Percentiles rank a stretch among this genome's conserved stretches.
These are phyloP conservation scores for Tetraselmis chui DNA, from an alignment of 139 green algal species.

Conservation along the genomic window DNA sequence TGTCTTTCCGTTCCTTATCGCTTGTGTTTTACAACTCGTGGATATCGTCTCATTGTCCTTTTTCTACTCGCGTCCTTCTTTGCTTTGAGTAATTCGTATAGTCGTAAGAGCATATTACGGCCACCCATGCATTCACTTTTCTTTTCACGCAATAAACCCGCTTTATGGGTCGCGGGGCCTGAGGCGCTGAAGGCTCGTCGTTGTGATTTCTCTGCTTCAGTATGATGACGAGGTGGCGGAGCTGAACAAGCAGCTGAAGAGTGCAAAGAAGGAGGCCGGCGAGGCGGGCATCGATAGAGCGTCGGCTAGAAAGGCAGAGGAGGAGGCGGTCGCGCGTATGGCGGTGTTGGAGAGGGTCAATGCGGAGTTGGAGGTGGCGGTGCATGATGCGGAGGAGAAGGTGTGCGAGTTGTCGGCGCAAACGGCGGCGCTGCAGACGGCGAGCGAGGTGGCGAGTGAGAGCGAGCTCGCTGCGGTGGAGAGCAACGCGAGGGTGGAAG, in stretches of 20 bases:
- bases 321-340: background rate
- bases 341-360: background rate
- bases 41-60: too few relatives aligned
- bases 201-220: too few relatives aligned
- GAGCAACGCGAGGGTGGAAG: background rate
- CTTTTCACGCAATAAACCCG: too few relatives aligned
- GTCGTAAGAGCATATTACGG: too few relatives aligned
- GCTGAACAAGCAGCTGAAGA: background rate
- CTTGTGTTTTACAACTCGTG: too few relatives aligned
- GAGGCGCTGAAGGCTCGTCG: too few relatives aligned
- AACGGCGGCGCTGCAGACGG: background rate
- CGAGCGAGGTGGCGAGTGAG: background rate
- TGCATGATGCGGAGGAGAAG: background rate
- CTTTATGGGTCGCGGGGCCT: too few relatives aligned
- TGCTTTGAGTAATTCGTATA: too few relatives aligned
- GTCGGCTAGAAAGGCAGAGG: background rate
- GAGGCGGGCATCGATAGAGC: background rate
- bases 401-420: background rate
- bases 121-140: too few relatives aligned
- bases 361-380: background rate
- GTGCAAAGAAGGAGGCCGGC: background rate
- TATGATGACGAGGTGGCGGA: background rate
- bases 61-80: too few relatives aligned
- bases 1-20: too few relatives aligned
- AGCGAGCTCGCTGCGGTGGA: background rate